Evolutionary conservation across 805 yeast species (phyloP).

Genomic region (Ogataea minuta): DNA sequence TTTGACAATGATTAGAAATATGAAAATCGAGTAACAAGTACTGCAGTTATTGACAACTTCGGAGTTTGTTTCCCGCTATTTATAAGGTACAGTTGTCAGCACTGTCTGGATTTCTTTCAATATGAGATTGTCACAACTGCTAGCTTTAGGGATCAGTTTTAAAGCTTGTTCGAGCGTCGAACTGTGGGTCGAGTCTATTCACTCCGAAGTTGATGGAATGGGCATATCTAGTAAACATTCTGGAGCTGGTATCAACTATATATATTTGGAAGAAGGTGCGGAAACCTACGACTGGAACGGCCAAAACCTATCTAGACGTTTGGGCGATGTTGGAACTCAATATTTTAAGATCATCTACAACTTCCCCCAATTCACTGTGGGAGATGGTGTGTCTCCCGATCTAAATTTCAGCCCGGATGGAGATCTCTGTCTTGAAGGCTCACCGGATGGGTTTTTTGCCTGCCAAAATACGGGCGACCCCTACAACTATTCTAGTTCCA

Average conservation of each 20-base stretch:
- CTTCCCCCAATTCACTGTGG: slow-evolving; percentile 9
- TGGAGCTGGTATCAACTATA: slow-evolving; percentile 47
- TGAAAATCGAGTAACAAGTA: no score
- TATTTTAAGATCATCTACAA: slow-evolving; percentile 1
- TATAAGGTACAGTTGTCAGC: neutral
- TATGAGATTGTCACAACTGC: neutral
- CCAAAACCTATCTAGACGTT: slow-evolving; percentile 2
- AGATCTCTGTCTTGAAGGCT: slow-evolving; percentile 29
- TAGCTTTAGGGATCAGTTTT: neutral
- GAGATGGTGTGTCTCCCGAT: slow-evolving; percentile 4
- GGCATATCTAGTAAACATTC: slow-evolving; percentile 38
- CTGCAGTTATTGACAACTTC: no score
- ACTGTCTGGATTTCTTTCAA: neutral
- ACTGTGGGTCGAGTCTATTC: slow-evolving; percentile 27
- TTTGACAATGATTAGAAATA: no score
- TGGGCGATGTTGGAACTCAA: neutral
- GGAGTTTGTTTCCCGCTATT: no score
- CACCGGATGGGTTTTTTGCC: slow-evolving; percentile 36
- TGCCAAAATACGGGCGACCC: slow-evolving; percentile 43
- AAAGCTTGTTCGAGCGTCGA: slow-evolving; percentile 14
- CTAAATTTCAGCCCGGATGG: slow-evolving; percentile 17
- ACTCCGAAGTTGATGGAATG: slow-evolving; percentile 27
- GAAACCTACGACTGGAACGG: slow-evolving; percentile 24
- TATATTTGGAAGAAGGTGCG: slow-evolving; percentile 32
- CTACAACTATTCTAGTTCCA: slow-evolving; percentile 34